Conservation (phyloP, 2,329 filamentous ascomycete genomes). For the Fusarium pininemorale region DNA sequence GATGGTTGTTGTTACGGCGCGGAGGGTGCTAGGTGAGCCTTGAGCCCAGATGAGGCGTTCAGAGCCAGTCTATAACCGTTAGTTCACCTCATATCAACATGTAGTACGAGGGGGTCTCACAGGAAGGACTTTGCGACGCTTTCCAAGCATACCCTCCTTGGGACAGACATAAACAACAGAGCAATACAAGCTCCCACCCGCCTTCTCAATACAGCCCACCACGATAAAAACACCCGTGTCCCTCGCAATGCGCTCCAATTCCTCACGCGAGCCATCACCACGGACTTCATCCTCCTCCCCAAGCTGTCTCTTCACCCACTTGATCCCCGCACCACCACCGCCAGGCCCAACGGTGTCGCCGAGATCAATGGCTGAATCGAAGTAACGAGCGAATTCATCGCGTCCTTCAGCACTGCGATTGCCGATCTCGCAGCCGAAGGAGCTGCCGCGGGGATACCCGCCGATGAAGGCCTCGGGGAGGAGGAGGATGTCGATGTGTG, state of each 20-base stretch:
- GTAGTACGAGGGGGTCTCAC: slow-evolving; percentile 52
- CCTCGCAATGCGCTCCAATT: slow-evolving; percentile 77
- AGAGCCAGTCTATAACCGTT: slow-evolving; percentile 67
- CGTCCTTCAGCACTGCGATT: slow-evolving; percentile 73
- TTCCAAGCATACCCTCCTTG: slow-evolving; percentile 75
- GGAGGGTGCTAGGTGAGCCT: slow-evolving; percentile 79
- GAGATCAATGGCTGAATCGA: slow-evolving; percentile 80
- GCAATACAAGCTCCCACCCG: slow-evolving; percentile 87
- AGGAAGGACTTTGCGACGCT: slow-evolving; percentile 92
- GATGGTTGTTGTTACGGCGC: slow-evolving; percentile 81
- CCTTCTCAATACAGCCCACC: slow-evolving; percentile 80
- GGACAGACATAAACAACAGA: slow-evolving; percentile 85
- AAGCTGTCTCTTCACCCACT: slow-evolving; percentile 74
- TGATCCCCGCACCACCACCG: slow-evolving; percentile 73
- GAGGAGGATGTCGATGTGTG: slow-evolving; percentile 73
- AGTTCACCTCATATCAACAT: background rate
- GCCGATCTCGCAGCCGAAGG: slow-evolving; percentile 80
- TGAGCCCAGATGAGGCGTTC: slow-evolving; percentile 92
- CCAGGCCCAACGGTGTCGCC: slow-evolving; percentile 74
- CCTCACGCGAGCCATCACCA: slow-evolving; percentile 75
- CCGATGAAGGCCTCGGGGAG: slow-evolving; percentile 94
- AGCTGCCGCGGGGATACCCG: slow-evolving; percentile 85
- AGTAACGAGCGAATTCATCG: slow-evolving; percentile 85
- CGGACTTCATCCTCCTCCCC: slow-evolving; percentile 47
- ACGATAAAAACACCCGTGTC: slow-evolving; percentile 86